These are phyloP conservation scores for Penicillium sp. DNA, from an alignment of 2,329 filamentous ascomycete species.

Conservation along the genomic window DNA sequence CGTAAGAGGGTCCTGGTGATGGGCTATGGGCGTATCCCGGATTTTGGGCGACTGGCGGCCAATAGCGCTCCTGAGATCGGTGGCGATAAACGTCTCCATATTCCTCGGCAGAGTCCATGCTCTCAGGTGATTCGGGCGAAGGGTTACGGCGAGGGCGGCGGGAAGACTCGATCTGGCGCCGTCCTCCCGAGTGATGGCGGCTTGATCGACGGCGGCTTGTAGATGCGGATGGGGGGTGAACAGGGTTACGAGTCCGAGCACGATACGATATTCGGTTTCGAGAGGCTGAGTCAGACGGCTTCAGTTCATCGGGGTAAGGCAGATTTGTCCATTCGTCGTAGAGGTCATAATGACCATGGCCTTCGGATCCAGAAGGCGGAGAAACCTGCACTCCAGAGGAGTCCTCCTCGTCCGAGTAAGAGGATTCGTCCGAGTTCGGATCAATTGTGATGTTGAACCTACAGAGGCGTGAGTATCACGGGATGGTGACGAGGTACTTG, in stretches of 20 bases:
- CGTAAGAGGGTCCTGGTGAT: slow-evolving; percentile 47
- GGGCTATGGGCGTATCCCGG: slow-evolving; percentile 46
- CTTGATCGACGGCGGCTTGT: slow-evolving; percentile 44
- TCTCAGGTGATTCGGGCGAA: slow-evolving; percentile 62
- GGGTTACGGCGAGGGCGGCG: slow-evolving; percentile 50
- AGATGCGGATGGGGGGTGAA: slow-evolving; percentile 43
- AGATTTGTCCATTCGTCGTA: slow-evolving; percentile 48
- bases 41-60: slow-evolving; percentile 36
- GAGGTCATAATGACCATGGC: slow-evolving; percentile 45
- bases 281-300: slow-evolving; percentile 54
- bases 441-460: slow-evolving; percentile 52
- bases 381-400: slow-evolving; percentile 52
- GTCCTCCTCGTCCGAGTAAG: slow-evolving; percentile 50
- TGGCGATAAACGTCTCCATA: slow-evolving; percentile 56
- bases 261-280: slow-evolving; percentile 47
- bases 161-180: slow-evolving; percentile 43
- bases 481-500: slow-evolving; percentile 3
- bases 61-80: slow-evolving; percentile 40
- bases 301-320: slow-evolving; percentile 52
- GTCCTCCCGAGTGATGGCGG: slow-evolving; percentile 41
- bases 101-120: slow-evolving; percentile 69
- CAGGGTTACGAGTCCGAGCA: slow-evolving; percentile 40
- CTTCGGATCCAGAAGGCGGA: slow-evolving; percentile 45
- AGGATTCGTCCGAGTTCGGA: slow-evolving; percentile 46
- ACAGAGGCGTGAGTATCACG: slow-evolving; percentile 21